Conservation (phyloP, 768 basidiomycete species). For the Leccinum variicolor region DNA sequence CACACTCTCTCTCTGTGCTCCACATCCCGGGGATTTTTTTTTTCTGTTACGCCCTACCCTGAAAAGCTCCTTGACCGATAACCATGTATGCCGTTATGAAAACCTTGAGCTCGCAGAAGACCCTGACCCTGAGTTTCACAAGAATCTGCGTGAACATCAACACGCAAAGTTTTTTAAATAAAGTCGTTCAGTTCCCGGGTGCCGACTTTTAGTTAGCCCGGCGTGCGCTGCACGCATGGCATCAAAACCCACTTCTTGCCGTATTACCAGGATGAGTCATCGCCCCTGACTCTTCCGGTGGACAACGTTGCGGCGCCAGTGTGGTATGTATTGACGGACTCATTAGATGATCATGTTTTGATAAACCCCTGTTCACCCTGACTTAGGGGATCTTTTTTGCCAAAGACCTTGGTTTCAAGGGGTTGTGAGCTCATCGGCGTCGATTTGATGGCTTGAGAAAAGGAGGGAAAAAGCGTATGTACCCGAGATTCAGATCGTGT, state of each 20-base stretch:
- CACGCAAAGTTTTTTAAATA: not conserved
- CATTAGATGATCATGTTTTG: not conserved
- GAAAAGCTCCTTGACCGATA: not conserved
- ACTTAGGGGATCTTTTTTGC: not conserved
- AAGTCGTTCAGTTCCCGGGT: not conserved
- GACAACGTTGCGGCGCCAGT: not conserved
- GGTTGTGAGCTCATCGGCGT: not conserved
- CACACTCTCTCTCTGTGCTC: not conserved
- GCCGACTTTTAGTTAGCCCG: not conserved
- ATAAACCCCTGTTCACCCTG: not conserved
- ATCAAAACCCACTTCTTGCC: constrained; percentile 4
- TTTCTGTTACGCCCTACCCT: not conserved
- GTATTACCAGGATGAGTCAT: not conserved
- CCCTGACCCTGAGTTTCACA: constrained; percentile 19
- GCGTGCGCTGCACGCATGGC: constrained; percentile 12
- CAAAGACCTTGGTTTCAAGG: not conserved
- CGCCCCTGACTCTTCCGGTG: not conserved
- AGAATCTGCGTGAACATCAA: not conserved
- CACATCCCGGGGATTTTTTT: not conserved
- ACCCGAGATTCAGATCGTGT: not conserved
- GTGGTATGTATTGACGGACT: not conserved
- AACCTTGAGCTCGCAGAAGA: constrained; percentile 11
- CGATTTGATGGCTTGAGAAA: not conserved
- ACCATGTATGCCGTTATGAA: constrained; percentile 6
- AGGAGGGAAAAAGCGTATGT: not conserved